These are phyloP conservation scores for Solanum aculeatissimum DNA, from an alignment of 305 asterid genomes.

Conservation along the genomic window DNA sequence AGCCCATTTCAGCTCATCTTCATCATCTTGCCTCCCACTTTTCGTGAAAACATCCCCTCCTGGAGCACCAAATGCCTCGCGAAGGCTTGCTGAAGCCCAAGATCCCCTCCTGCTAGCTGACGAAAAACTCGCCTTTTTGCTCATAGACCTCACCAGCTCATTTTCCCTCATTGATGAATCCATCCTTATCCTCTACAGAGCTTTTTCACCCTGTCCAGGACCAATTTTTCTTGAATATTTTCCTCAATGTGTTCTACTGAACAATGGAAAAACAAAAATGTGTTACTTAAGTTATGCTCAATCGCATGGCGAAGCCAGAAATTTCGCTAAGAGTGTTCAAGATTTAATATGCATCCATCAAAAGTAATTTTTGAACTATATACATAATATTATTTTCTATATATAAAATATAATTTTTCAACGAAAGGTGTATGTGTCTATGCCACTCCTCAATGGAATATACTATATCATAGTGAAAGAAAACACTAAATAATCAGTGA, in stretches of 20 bases:
- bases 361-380: background rate
- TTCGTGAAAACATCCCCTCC: conserved; percentile 57
- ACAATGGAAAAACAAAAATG: background rate
- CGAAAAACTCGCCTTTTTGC: conserved; percentile 22
- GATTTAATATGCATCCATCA: background rate
- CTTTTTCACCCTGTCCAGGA: background rate
- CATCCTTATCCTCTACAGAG: conserved; percentile 16
- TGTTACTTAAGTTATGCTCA: background rate
- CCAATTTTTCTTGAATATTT: background rate
- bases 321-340: background rate
- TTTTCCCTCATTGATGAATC: conserved; percentile 27
- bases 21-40: conserved; percentile 59
- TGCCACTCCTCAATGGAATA: background rate
- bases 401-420: background rate
- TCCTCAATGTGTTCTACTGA: background rate
- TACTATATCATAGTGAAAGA: background rate
- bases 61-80: conserved; percentile 57
- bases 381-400: background rate
- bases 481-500: background rate
- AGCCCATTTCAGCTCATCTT: conserved; percentile 33
- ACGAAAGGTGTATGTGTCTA: background rate
- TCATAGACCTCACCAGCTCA: conserved; percentile 45
- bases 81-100: conserved; percentile 73
- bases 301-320: background rate
- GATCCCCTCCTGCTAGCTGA: conserved; percentile 55